Conservation (phyloP, 306 rosid genomes). For the Cicer yamashitae region DNA sequence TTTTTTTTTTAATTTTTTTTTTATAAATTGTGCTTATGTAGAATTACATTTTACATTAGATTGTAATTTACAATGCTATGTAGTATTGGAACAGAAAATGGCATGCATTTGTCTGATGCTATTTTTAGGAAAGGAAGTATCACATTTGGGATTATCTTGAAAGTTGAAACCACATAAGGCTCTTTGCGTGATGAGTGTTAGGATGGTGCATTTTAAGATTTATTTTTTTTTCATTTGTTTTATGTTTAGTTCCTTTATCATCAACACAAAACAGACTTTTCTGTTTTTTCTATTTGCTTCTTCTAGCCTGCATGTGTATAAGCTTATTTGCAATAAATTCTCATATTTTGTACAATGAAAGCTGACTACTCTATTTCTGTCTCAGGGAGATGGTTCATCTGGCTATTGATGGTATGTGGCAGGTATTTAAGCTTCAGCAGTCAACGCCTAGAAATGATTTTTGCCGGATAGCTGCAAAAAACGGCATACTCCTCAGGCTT, state of each 20-base stretch:
- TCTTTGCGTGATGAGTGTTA: slow-evolving; percentile 11
- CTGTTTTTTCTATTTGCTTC: slow-evolving; percentile 5
- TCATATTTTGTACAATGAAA: slow-evolving; percentile 30
- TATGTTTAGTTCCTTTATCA: slow-evolving; percentile 16
- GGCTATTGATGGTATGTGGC: slow-evolving; percentile 99
- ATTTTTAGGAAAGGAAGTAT: slow-evolving; percentile 3
- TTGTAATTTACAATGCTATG: slow-evolving; percentile 20
- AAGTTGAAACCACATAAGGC: slow-evolving; percentile 17
- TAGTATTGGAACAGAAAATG: neutral
- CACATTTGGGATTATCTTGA: slow-evolving; percentile 14
- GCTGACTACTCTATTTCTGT: slow-evolving; percentile 45
- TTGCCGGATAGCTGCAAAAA: slow-evolving; percentile 94
- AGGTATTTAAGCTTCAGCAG: slow-evolving; percentile 96
- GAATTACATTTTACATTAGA: slow-evolving; percentile 15
- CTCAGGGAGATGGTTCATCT: slow-evolving; percentile 99
- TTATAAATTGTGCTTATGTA: slow-evolving; percentile 23
- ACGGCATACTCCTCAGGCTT: slow-evolving; percentile 93
- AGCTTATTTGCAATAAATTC: slow-evolving; percentile 35
- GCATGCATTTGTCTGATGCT: slow-evolving; percentile 8
- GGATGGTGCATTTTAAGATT: neutral
- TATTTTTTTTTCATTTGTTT: neutral
- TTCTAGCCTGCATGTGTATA: neutral
- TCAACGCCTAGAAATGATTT: slow-evolving; percentile 95
- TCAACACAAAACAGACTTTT: neutral
- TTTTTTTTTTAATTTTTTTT: neutral